Evolutionary conservation across 306 rosid species (phyloP), one percentile per base, ranked within the genome.

Genomic region (Pachyrhizus erosus): DNA sequence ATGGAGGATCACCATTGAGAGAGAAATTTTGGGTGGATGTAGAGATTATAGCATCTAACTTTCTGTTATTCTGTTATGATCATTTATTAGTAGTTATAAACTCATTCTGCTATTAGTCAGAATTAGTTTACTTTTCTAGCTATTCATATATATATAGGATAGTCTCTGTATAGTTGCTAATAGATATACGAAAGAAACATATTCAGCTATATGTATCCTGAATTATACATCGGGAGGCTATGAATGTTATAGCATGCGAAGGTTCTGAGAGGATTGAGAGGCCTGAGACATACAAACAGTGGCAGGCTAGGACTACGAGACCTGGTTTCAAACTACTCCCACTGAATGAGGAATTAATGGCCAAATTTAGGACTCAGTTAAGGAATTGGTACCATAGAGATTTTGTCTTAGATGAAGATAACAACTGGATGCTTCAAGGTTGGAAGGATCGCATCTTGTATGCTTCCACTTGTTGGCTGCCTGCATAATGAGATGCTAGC

Each of bases 231-330:
- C 80, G 92, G 39, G 92, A 92, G 80, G 79, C 62, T 37, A 79
- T 94, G 92, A 94, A 92, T 77, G 94, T 90, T 33, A 84, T 93
- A 55, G 93, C 97, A 3, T 91, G 93, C 45, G 98, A 94, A 83
- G 97, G 98, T 18, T 69, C 66, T 3, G 90, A 91, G 78, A 87
- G 98, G 80, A 84, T 90, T 57, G 90, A 92, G 83, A 91, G 95
- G 89, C 97, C 97, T 7, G 95, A 94, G 89, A 84, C 91, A 15
- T 90, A 92, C 81, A 90, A 84, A 86, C 89, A 88, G 26, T 94
- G 97, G 95, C 90, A 89, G 65, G 85, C 81, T 21, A 84, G 97
- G 70, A 66, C n/a, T 48, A 78, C 20, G 15, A 89, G 92, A 77
- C 93, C 93, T 21, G 97, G 98, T 73, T 87, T 94, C 65, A 81